Percentiles rank a stretch among this genome's conserved stretches.
phyloP scores from a whole-genome alignment of 176 grass and related monocot species.

The Dactylis glomerata region DNA sequence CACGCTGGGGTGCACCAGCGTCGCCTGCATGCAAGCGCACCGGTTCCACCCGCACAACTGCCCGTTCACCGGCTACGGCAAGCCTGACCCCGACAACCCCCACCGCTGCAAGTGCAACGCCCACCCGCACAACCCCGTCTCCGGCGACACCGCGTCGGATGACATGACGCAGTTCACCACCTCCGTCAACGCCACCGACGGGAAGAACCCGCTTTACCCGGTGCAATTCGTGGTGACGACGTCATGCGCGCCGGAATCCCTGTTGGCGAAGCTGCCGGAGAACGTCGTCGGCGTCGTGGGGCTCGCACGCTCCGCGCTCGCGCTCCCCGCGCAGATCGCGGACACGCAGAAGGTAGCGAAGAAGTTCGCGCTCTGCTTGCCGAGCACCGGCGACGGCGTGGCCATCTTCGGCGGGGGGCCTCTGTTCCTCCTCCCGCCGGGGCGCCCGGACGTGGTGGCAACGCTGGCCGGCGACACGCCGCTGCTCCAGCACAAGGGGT shows the following conservation, averaged over 20 bases:
- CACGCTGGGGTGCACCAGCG: constrained; percentile 30
- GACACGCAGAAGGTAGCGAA: constrained; percentile 31
- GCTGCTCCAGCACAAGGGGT: background rate
- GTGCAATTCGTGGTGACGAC: background rate
- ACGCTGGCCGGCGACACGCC: background rate
- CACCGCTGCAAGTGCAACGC: constrained; percentile 50
- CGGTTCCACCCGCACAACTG: constrained; percentile 21
- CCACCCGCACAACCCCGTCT: constrained; percentile 40
- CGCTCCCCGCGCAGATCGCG: constrained; percentile 40
- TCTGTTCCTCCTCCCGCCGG: constrained; percentile 11
- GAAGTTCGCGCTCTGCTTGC: constrained; percentile 55
- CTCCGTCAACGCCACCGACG: constrained; percentile 52
- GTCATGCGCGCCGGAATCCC: background rate
- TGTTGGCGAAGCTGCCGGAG: background rate
- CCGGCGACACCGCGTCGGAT: background rate
- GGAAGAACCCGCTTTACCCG: constrained; percentile 36
- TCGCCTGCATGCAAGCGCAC: constrained; percentile 33
- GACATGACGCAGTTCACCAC: constrained; percentile 34
- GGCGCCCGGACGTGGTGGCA: background rate
- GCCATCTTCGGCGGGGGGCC: constrained; percentile 43
- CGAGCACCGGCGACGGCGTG: constrained; percentile 2
- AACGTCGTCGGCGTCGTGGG: background rate
- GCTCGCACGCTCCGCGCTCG: constrained; percentile 11
- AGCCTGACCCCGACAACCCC: background rate
- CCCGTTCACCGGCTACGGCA: constrained; percentile 27